Evolutionary conservation across 164 flowering plant genomes (phyloP), one percentile per base, ranked within the genome.

Genomic region (Liquidambar formosana): DNA sequence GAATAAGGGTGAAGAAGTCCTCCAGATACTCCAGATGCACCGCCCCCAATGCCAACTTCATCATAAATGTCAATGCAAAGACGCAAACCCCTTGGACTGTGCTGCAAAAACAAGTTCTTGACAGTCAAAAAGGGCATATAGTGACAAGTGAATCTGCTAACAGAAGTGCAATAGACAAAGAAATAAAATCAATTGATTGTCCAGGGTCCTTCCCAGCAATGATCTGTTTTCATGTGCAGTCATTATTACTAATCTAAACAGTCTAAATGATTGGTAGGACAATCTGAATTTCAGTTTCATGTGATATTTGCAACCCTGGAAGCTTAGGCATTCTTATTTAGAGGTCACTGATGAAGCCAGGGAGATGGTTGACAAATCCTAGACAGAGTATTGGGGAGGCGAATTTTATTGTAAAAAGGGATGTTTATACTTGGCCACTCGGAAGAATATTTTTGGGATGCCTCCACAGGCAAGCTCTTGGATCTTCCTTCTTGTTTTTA

Each of bases 1-100:
- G 97, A 88, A 78, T 93, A 95, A 65, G 99, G 99, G 49, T 95
- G 99, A 61, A 95, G 80, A 6, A 95, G 92, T 63, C 98, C 99
- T 57, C 99, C 99, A 57, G 99, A 76, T 54, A 95, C 86, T 28
- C 99, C 99, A 22, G 99, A 93, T 2, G 97, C 99, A 70, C 99
- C 99, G 25, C 99, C 97, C 8, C 96, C 99, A 59, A 95, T 82
- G 15, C 98, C 98, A 47, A 73, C 72, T 75, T 96, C 98, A 82
- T 96, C 98, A 70, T 83, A 93, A 22, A 93, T 69, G 66, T 96
- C 97, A 66, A 96, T 75, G 54, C 75, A 43, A 10, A 91, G 2
- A 56, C 54, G 56, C 47, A 75, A 65, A 1, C 85, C 89, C 75
- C 79, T 82, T 18, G 96, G 69, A 66, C 86, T 67, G 16, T 78